Percentiles rank a stretch among this genome's conserved stretches.
Conservation (phyloP, 805 yeast genomes). For the Candida sphagnicola region DNA sequence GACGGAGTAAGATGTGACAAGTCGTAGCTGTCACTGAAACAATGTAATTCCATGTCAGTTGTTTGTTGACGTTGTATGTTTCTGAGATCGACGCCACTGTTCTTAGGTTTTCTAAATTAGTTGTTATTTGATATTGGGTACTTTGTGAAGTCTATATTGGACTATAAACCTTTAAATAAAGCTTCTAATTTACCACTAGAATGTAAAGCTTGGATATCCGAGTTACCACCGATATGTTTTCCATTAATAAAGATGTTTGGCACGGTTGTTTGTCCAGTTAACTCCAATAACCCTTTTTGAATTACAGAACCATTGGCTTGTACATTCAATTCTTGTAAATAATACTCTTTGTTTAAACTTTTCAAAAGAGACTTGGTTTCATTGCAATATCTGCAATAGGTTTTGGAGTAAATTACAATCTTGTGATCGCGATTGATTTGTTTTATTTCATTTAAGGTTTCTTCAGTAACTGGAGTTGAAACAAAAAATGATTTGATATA, state of each 20-base stretch:
- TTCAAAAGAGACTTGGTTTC: constrained; percentile 18
- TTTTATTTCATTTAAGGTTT: constrained; percentile 9
- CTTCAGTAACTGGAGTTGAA: constrained; percentile 11
- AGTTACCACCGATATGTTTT: constrained; percentile 37
- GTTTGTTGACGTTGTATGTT: no score
- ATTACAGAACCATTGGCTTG: constrained; percentile 21
- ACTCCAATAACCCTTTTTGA: constrained; percentile 26
- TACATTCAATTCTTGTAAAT: constrained; percentile 26
- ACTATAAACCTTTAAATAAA: constrained; percentile 7
- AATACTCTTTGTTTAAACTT: constrained; percentile 15
- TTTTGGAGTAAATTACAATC: constrained; percentile 25
- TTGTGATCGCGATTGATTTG: constrained; percentile 9
- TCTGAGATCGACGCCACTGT: no score
- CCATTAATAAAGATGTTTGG: constrained; percentile 35
- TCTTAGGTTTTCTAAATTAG: no score
- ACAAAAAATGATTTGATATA: constrained; percentile 14
- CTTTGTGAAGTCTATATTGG: no score
- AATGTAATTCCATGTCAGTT: no score
- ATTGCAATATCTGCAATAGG: constrained; percentile 28
- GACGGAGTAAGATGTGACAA: no score
- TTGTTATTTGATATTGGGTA: no score
- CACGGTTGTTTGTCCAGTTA: constrained; percentile 33
- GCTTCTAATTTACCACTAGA: constrained; percentile 18
- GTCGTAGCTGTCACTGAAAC: no score
- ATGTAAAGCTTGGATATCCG: constrained; percentile 28